Evolutionary conservation across 1,139 yeast genomes (phyloP).

Genomic region (Hansenula anomala): DNA sequence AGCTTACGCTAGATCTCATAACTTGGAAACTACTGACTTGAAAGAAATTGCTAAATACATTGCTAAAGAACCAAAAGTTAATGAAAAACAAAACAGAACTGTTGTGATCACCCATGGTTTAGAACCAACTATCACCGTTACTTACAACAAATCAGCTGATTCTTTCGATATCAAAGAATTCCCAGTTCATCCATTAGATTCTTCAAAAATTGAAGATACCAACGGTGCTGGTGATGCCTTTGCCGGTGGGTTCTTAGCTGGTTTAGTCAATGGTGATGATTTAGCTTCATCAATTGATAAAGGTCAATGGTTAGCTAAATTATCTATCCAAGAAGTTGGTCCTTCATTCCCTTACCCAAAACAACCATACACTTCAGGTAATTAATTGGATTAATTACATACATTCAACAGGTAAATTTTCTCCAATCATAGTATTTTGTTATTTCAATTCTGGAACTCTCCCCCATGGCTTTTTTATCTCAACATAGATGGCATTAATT

Average conservation of each 20-base stretch:
- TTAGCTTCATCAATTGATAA: slow-evolving; percentile 63
- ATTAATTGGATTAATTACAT: background rate
- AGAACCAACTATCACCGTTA: slow-evolving; percentile 79
- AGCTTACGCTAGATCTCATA: slow-evolving; percentile 86
- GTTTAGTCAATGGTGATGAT: slow-evolving; percentile 69
- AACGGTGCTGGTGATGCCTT: slow-evolving; percentile 99
- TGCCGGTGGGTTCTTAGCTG: slow-evolving; percentile 96
- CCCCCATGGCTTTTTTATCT: background rate
- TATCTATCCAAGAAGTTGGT: slow-evolving; percentile 89
- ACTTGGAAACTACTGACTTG: slow-evolving; percentile 56
- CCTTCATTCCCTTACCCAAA: slow-evolving; percentile 87
- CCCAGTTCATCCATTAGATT: slow-evolving; percentile 69
- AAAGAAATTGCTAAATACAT: slow-evolving; percentile 76
- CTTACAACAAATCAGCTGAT: slow-evolving; percentile 43
- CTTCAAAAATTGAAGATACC: slow-evolving; percentile 74
- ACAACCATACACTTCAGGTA: slow-evolving; percentile 34
- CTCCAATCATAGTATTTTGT: no score
- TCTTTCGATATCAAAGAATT: slow-evolving; percentile 43
- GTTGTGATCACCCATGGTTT: slow-evolving; percentile 92
- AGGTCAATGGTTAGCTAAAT: slow-evolving; percentile 97
- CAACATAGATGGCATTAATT: slow-evolving; percentile 2
- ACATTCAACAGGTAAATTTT: slow-evolving; percentile 1
- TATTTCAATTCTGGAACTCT: no score
- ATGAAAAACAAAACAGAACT: slow-evolving; percentile 67
- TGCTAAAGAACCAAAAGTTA: slow-evolving; percentile 75